phyloP scores from a whole-genome alignment of 176 grass and related monocot species.

The Tillandsia leiboldiana region DNA sequence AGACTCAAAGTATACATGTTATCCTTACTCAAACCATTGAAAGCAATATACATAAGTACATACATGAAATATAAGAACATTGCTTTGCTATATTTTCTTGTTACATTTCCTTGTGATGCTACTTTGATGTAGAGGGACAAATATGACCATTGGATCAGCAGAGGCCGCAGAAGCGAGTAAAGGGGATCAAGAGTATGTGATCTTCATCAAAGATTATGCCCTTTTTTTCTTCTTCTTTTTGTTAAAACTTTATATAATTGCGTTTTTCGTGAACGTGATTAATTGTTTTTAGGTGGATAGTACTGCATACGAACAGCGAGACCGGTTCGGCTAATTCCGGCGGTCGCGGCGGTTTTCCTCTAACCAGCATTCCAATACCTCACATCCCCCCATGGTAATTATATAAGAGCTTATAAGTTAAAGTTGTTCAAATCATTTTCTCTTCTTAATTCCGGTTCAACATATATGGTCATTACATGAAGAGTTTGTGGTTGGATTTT shows the following conservation, averaged over 20 bases:
- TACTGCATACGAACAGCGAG: constrained; percentile 18
- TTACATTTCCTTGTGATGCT: not conserved
- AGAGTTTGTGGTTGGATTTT: not conserved
- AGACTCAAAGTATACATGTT: not conserved
- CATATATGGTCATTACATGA: not conserved
- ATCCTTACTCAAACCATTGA: too few species aligned
- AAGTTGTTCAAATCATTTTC: not conserved
- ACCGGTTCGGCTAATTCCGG: constrained; percentile 5
- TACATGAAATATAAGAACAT: not conserved
- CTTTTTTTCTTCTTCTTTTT: not conserved
- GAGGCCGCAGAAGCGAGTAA: not conserved
- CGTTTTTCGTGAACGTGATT: constrained; percentile 3
- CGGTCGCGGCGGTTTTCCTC: constrained; percentile 1
- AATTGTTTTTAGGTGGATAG: constrained; percentile 12
- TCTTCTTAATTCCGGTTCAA: not conserved
- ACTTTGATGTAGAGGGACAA: not conserved
- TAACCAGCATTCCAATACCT: constrained; percentile 27
- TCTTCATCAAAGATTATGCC: not conserved
- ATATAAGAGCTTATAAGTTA: not conserved
- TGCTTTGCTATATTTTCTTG: not conserved
- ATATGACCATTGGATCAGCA: not conserved
- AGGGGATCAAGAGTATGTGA: not conserved
- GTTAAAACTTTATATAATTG: not conserved
- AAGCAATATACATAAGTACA: not conserved
- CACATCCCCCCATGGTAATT: constrained; percentile 39